These are phyloP conservation scores for Lasiodiplodia hormozganensis DNA, from an alignment of 2,329 filamentous ascomycete genomes.

Conservation along the genomic window DNA sequence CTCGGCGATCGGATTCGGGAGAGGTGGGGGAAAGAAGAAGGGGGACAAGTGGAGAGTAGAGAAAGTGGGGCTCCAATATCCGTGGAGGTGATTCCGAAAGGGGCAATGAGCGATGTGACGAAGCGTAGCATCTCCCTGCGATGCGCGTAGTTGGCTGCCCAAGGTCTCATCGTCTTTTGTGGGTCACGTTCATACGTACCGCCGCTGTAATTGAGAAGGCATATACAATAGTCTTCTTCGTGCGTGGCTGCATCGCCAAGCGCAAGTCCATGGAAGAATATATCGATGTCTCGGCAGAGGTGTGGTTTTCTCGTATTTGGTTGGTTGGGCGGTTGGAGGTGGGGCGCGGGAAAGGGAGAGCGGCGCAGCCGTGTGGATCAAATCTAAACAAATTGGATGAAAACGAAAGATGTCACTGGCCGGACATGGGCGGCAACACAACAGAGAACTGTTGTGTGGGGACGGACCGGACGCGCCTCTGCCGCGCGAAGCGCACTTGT, in stretches of 20 bases:
- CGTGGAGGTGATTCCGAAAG: slow-evolving; percentile 4
- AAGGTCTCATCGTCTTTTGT: background rate
- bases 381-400: slow-evolving; percentile 3
- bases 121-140: background rate
- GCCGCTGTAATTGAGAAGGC: background rate
- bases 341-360: background rate
- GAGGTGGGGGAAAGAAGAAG: background rate
- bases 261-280: background rate
- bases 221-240: background rate
- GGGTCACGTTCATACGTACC: background rate
- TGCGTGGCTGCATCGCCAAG: background rate
- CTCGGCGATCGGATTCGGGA: background rate
- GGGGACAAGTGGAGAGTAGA: background rate
- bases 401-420: background rate
- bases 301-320: background rate
- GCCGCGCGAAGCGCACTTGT: background rate
- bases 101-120: background rate
- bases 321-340: background rate
- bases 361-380: slow-evolving; percentile 20
- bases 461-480: background rate
- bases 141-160: background rate
- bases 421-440: background rate
- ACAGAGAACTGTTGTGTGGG: background rate
- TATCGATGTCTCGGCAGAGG: slow-evolving; percentile 11
- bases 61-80: background rate